Conservation (phyloP, 164 flowering plant genomes). For the Stephania yunnanensis region DNA sequence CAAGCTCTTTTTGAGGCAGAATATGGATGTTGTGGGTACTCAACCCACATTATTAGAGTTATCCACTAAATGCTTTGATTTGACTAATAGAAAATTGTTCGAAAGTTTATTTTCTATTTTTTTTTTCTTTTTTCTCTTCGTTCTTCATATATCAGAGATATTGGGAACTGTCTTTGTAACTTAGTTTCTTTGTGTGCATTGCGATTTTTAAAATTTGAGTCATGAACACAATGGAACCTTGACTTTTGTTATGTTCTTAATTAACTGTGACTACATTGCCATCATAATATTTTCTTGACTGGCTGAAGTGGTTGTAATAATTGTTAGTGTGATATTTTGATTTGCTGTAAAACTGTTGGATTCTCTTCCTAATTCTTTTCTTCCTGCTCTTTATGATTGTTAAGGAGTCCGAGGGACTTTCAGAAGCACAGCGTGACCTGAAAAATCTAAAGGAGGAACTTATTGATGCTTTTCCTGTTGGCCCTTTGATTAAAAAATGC, state of each 20-base stretch:
- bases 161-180: neutral
- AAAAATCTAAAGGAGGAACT: constrained; percentile 81
- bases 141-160: too few relatives aligned
- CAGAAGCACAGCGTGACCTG: constrained; percentile 63
- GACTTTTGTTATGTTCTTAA: neutral
- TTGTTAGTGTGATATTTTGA: neutral
- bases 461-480: constrained; percentile 75
- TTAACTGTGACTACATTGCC: neutral
- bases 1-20: too few relatives aligned
- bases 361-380: neutral
- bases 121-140: too few relatives aligned
- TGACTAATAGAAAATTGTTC: too few relatives aligned
- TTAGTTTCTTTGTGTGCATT: neutral
- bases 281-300: neutral
- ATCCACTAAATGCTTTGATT: too few relatives aligned
- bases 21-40: too few relatives aligned
- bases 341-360: neutral
- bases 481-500: constrained; percentile 80
- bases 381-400: constrained; percentile 8
- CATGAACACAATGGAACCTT: neutral
- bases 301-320: neutral
- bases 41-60: too few relatives aligned
- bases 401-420: constrained; percentile 82
- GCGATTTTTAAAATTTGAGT: neutral
- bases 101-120: too few relatives aligned